Base-by-base conservation (phyloP, 352 stramenopile species). In the Proteromonas lacertae region DNA sequence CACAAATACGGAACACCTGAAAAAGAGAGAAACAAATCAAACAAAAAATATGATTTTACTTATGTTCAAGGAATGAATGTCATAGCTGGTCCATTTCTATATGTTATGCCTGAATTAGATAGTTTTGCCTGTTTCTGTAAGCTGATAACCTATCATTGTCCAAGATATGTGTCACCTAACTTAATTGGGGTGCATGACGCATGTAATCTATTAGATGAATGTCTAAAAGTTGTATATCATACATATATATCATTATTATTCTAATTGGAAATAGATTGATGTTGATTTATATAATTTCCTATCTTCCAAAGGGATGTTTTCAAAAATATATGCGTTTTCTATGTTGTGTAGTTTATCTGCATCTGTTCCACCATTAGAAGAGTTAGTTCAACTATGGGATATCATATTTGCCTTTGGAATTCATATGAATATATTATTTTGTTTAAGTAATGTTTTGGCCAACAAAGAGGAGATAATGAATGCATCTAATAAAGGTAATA, bases 61-160 rank as follows among this genome's bases (percentile, higher is more conserved):
- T 39, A 39, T 31, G 34, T 39, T 8, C 34, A 39, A 39, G 34
- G 34, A 14, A 39, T 39, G 20, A 39, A 39, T 39, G 34, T 39
- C 6, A 13, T 39, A 17, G 14, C 25, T 13, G 34, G 3, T 8
- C 34, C 34, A 10, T 39, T 39, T 22, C 9, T 39, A 23, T 32
- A 20, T 39, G 13, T 39, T 16, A 39, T 39, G 34, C 23, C 34
- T n/a, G 34, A 39, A 31, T 16, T 32, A 16, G 34, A 39, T 24
- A 21, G 6, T 31, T 39, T 21, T 31, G 10, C 24, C 22, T 29
- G 34, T 24, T 39, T 19, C n/a, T 3, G 14, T 32, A 30, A 2
- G 6, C 31, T 39, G 23, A 13, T 29, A 21, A 25, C 21, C n/a
- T n/a, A 22, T n/a, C 34, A 39, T 24, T 16, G 4, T 19, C 22